Conservation (phyloP, 495 filamentous ascomycete species). For the Neurospora sp. region DNA sequence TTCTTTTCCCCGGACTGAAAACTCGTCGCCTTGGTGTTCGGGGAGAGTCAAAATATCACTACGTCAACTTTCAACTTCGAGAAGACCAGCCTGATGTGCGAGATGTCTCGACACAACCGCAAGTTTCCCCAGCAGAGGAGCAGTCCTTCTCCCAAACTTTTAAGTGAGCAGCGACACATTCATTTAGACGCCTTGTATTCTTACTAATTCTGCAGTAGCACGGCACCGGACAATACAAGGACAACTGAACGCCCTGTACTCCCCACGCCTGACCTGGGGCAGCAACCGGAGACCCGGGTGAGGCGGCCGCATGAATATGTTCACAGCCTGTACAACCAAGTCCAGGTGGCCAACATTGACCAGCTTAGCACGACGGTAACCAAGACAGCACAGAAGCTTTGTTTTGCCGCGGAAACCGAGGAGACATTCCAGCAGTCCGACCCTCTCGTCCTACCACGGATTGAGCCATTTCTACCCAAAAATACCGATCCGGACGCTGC, state of each 20-base stretch:
- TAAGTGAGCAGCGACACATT: constrained; percentile 21
- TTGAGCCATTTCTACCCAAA: constrained; percentile 62
- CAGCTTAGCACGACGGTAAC: constrained; percentile 33
- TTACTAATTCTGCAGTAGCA: constrained; percentile 12
- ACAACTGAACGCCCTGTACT: constrained; percentile 54
- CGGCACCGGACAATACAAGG: constrained; percentile 11
- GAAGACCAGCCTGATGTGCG: constrained; percentile 47
- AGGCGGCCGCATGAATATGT: constrained; percentile 19
- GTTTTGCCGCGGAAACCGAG: constrained; percentile 49
- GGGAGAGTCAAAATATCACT: constrained; percentile 98
- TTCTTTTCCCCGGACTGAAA: constrained; percentile 89
- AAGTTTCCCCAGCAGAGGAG: constrained; percentile 28
- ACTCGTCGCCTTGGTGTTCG: constrained; percentile 85
- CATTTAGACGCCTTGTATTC: neutral
- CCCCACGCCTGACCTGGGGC: constrained; percentile 47
- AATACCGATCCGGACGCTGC: constrained; percentile 76
- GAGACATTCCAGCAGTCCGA: constrained; percentile 48
- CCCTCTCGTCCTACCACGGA: constrained; percentile 63
- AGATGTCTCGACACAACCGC: constrained; percentile 25
- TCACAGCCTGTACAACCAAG: constrained; percentile 43
- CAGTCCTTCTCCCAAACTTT: constrained; percentile 29
- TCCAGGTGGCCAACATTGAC: constrained; percentile 32
- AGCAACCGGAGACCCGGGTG: constrained; percentile 16
- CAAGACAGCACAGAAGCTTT: constrained; percentile 57
- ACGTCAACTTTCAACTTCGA: constrained; percentile 71